These are phyloP conservation scores for Spathaspora sp. DNA, from an alignment of 805 yeast species.

Conservation along the genomic window DNA sequence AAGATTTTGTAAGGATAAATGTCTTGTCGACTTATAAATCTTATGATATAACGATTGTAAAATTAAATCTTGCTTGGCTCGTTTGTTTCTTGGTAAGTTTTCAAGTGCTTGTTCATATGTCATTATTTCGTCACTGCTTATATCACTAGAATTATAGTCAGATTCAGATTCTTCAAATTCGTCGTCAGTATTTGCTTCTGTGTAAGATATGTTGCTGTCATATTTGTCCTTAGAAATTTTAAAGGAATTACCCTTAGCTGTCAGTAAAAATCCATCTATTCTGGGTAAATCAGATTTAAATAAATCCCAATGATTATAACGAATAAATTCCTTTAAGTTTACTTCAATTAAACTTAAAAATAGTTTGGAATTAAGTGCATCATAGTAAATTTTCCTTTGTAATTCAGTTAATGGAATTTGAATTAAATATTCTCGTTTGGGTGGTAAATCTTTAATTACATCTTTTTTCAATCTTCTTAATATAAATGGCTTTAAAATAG, in stretches of 20 bases:
- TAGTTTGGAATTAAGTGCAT: conserved; percentile 44
- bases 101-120: conserved; percentile 2
- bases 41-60: conserved; percentile 12
- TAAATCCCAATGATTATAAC: conserved; percentile 28
- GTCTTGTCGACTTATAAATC: conserved; percentile 25
- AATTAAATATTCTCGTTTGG: conserved; percentile 84
- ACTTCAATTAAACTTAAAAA: conserved; percentile 43
- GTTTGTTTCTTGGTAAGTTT: conserved; percentile 1
- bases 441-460: conserved; percentile 70
- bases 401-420: conserved; percentile 62
- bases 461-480: conserved; percentile 76
- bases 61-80: conserved; percentile 9
- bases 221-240: not conserved
- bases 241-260: conserved; percentile 19
- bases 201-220: conserved; percentile 4
- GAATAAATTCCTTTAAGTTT: conserved; percentile 49
- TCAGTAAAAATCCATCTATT: conserved; percentile 42
- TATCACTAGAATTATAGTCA: not conserved
- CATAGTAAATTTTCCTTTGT: conserved; percentile 64
- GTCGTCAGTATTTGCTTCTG: conserved; percentile 27
- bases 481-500: conserved; percentile 84
- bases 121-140: not conserved
- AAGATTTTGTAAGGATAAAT: conserved; percentile 50
- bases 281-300: conserved; percentile 18
- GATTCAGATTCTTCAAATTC: conserved; percentile 17